Evolutionary conservation across 108 stramenopile species (phyloP), one percentile per base, ranked within the genome.

Genomic region (Cyclotella choctawhatcheeana): DNA sequence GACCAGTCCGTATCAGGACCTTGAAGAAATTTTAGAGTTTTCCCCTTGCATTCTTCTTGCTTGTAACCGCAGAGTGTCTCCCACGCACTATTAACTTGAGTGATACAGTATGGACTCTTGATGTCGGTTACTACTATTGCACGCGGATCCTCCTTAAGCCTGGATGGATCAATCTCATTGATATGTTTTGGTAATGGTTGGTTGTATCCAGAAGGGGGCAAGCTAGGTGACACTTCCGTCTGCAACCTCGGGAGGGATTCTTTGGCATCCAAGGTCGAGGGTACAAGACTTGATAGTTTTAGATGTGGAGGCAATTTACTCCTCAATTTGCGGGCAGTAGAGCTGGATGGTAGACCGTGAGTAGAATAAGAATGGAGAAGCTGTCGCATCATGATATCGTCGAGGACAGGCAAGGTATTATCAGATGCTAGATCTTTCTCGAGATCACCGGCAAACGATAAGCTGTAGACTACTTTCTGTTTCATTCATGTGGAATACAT

Each of bases 121-220:
- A 64, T 69, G 55, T 89, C 86, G 3, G 93, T 94, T 26, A 94
- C 61, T 2, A 91, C 89, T 45, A 90, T 85, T 5, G 92, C 89
- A 27, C 87, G 75, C 13, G 43, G 10, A n/a, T 62, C 79, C 21
- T 67, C 37, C 10, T 76, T 63, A 13, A 79, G 73, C 27, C 29
- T 45, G 26, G 55, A 47, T 3, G 76, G 58, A 31, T 37, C 34
- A 29, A 78, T 59, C 34, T 78, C 64, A 26, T 51, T 21, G 34
- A 59, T 58, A 27, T 58, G 37, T 65, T 52, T 35, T 18, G 77
- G 77, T 29, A 78, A 56, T 0, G 77, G 64, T 10, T 30, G 69
- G 17, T 22, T 7, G 21, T 27, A 47, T 0, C 32, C 47, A 33
- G 61, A 43, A n/a, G 58, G 31, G 2, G 25, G 14, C 51, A 50